phyloP scores from a whole-genome alignment of 192 early-diverging fungal species.

The Geranomyces michiganensis region DNA sequence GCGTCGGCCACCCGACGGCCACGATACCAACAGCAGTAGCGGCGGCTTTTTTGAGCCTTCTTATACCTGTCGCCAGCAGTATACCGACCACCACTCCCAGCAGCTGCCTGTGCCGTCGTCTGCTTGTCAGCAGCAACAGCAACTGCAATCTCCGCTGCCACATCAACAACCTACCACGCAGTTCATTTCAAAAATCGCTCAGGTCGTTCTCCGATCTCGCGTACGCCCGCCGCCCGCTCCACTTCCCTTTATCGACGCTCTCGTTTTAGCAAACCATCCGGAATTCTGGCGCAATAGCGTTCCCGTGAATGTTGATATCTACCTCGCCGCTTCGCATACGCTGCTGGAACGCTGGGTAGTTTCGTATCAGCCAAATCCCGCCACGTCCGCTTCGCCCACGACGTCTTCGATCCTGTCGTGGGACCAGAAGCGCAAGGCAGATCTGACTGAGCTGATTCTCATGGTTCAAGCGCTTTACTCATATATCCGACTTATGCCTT shows the following conservation, averaged over 20 bases:
- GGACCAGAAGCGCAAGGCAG: slow-evolving; percentile 20
- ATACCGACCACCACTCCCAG: too few relatives aligned
- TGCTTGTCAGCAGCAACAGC: not conserved
- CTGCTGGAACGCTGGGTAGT: slow-evolving; percentile 57
- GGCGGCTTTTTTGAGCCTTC: too few relatives aligned
- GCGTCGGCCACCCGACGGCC: too few relatives aligned
- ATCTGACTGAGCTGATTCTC: slow-evolving; percentile 50
- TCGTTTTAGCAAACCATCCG: slow-evolving; percentile 12
- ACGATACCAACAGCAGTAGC: too few relatives aligned
- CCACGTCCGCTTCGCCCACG: not conserved
- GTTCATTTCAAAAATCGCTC: slow-evolving; percentile 45
- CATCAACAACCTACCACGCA: slow-evolving; percentile 27
- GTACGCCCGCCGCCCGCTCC: slow-evolving; percentile 10
- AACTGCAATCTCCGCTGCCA: not conserved
- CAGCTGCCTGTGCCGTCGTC: too few relatives aligned
- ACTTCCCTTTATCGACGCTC: slow-evolving; percentile 1
- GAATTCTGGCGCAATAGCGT: slow-evolving; percentile 49
- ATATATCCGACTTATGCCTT: slow-evolving; percentile 52
- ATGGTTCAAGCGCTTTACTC: slow-evolving; percentile 57
- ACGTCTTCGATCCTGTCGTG: not conserved
- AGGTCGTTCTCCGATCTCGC: slow-evolving; percentile 38
- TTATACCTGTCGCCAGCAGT: too few relatives aligned
- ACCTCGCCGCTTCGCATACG: slow-evolving; percentile 9
- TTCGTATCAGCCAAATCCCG: slow-evolving; percentile 36
- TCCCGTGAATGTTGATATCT: slow-evolving; percentile 53